Evolutionary conservation across 148 eudicot genomes (phyloP), one percentile per base, ranked within the genome.

Genomic region (Cornus florida): DNA sequence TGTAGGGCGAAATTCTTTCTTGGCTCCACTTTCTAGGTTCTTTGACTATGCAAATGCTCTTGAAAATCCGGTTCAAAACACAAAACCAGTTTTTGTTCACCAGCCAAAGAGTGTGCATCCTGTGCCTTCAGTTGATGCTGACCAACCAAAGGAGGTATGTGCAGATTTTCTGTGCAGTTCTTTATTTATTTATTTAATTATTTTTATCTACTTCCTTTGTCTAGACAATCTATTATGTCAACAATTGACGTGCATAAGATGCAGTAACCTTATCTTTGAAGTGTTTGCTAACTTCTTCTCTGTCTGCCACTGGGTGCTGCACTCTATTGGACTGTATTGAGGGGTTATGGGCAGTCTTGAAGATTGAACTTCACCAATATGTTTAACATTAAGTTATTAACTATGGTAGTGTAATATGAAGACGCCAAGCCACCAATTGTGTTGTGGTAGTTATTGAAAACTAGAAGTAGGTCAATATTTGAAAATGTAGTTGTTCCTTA

Each of bases 1-100:
- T 73, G 82, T 28, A 92, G 99, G 95, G 41, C 79, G 76, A 75
- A 87, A 79, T 80, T 83, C 88, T 75, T 78, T 82, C 70, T 74
- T 87, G 73, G 88, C 82, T 78, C 86, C 84, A 46, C 19, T 82
- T 33, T 76, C 91, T 43, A 73, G 71, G 82, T 75, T 77, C 68
- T 74, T 28, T 71, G 92, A 83, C 39, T 80, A 69, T 62, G 89
- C 81, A 50, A 80, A 74, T 76, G 79, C 82, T 79, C 79, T 88
- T 60, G 88, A 76, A 46, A 82, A 70, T 70, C 78, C 75, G 67
- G 20, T 43, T 24, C 86, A 64, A 33, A 84, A 66, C 85, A 74
- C 88, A 46, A 91, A 76, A 76, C 77, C 83, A 24, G 65, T 74
- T 43, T 9, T 3, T 43, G 48, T 9, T 43, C 48, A 43, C 10